phyloP scores from a whole-genome alignment of 768 basidiomycete species.

The Saitozyma sp. region DNA sequence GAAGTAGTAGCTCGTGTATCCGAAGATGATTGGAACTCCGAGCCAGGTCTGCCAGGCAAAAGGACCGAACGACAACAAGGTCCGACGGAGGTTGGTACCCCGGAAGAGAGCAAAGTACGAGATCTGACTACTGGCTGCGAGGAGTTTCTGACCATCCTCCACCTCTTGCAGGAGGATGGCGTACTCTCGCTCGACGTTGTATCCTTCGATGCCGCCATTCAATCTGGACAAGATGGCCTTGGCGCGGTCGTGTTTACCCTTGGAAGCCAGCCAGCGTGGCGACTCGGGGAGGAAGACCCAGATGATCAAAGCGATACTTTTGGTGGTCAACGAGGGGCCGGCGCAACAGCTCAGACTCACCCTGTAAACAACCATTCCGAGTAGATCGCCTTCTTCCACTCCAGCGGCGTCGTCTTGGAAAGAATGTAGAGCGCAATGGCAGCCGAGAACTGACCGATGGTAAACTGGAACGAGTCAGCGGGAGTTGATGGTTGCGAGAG shows the following conservation, averaged over 20 bases:
- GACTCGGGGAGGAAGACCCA: conserved; percentile 15
- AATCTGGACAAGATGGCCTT: not conserved
- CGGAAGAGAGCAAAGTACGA: conserved; percentile 11
- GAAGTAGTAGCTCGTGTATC: conserved; percentile 24
- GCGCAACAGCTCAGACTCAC: not conserved
- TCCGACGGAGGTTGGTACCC: conserved; percentile 18
- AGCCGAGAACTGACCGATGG: conserved; percentile 11
- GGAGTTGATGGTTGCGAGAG: no score
- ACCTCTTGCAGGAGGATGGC: conserved; percentile 4
- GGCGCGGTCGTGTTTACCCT: conserved; percentile 6
- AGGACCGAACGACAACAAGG: conserved; percentile 13
- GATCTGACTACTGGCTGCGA: not conserved
- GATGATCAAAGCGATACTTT: not conserved
- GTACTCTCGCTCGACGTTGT: conserved; percentile 12
- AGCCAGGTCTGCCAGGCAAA: conserved; percentile 9
- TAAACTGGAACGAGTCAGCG: conserved; percentile 1
- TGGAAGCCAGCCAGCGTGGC: conserved; percentile 7
- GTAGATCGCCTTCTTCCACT: conserved; percentile 6
- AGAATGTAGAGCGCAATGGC: conserved; percentile 12
- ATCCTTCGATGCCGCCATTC: conserved; percentile 2
- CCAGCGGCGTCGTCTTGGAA: not conserved
- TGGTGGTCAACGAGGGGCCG: not conserved
- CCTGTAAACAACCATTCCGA: conserved; percentile 4
- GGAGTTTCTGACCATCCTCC: not conserved
- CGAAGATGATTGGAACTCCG: conserved; percentile 14